These are phyloP conservation scores for Pichia kluyveri DNA, from an alignment of 805 yeast species.

Conservation along the genomic window DNA sequence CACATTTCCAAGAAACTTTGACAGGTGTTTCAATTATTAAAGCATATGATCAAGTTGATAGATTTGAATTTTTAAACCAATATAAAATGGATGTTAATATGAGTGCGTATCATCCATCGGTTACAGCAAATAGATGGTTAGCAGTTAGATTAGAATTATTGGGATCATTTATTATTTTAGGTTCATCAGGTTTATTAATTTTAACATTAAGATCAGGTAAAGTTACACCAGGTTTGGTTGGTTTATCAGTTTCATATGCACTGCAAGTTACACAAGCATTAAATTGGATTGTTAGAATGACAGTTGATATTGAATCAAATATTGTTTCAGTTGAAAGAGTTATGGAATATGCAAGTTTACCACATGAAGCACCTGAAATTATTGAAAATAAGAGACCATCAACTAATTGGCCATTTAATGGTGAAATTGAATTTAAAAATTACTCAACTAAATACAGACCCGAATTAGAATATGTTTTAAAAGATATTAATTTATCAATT, in stretches of 20 bases:
- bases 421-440: slow-evolving; percentile 55
- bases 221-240: slow-evolving; percentile 85
- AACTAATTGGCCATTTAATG: slow-evolving; percentile 62
- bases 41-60: slow-evolving; percentile 57
- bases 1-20: slow-evolving; percentile 77
- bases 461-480: slow-evolving; percentile 72
- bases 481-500: slow-evolving; percentile 53
- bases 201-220: slow-evolving; percentile 56
- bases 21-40: slow-evolving; percentile 69
- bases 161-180: slow-evolving; percentile 81
- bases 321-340: slow-evolving; percentile 77
- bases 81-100: slow-evolving; percentile 75
- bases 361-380: slow-evolving; percentile 69
- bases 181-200: slow-evolving; percentile 78
- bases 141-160: slow-evolving; percentile 89
- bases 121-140: slow-evolving; percentile 94
- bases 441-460: slow-evolving; percentile 83
- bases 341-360: slow-evolving; percentile 39
- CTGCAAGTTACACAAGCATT: slow-evolving; percentile 86
- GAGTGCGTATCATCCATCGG: slow-evolving; percentile 87
- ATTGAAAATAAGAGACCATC: slow-evolving; percentile 51
- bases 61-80: slow-evolving; percentile 59
- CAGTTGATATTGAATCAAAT: slow-evolving; percentile 95
- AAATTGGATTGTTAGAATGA: slow-evolving; percentile 98
- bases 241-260: slow-evolving; percentile 89